Percentiles rank a stretch among this genome's conserved stretches.
These are phyloP conservation scores for Trametes sp. DNA, from an alignment of 1,284 basidiomycete species.

Conservation along the genomic window DNA sequence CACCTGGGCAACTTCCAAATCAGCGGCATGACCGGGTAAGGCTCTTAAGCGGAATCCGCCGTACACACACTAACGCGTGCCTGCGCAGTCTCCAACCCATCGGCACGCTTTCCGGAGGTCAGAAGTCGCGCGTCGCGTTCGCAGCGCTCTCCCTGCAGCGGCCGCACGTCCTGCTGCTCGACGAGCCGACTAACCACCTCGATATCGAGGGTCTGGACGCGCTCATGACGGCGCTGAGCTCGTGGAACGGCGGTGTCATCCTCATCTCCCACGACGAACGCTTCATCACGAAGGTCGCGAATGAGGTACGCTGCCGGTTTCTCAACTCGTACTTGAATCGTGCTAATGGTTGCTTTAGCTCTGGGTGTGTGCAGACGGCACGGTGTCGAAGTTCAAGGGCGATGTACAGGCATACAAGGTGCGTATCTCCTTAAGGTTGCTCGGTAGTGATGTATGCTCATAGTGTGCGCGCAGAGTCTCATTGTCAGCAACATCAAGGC, in stretches of 20 bases:
- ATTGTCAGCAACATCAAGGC: conserved; percentile 84
- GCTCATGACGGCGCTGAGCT: conserved; percentile 86
- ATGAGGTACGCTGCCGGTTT: conserved; percentile 56
- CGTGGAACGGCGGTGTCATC: conserved; percentile 97
- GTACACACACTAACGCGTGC: not conserved
- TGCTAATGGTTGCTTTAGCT: conserved; percentile 53
- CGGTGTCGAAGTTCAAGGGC: conserved; percentile 86
- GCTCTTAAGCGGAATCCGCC: not conserved
- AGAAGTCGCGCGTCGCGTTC: conserved; percentile 97
- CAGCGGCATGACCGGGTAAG: conserved; percentile 91
- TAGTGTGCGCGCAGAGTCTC: conserved; percentile 57
- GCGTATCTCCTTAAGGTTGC: conserved; percentile 33
- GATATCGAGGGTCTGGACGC: conserved; percentile 99
- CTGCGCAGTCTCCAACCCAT: conserved; percentile 73
- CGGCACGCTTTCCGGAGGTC: conserved; percentile 92
- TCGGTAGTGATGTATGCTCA: conserved; percentile 8
- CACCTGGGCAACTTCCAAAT: conserved; percentile 99
- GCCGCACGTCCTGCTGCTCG: conserved; percentile 89
- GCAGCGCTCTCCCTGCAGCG: conserved; percentile 88
- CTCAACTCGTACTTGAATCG: conserved; percentile 4
- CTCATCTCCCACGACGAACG: conserved; percentile 94
- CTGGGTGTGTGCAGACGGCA: conserved; percentile 91
- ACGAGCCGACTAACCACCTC: conserved; percentile 98
- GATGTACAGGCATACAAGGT: conserved; percentile 95
- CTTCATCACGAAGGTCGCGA: conserved; percentile 87